A percentile compares a stretch with the other conserved stretches of the same genome.
phyloP scores from a whole-genome alignment of 805 yeast genomes.

The Yarrowia deformans region DNA sequence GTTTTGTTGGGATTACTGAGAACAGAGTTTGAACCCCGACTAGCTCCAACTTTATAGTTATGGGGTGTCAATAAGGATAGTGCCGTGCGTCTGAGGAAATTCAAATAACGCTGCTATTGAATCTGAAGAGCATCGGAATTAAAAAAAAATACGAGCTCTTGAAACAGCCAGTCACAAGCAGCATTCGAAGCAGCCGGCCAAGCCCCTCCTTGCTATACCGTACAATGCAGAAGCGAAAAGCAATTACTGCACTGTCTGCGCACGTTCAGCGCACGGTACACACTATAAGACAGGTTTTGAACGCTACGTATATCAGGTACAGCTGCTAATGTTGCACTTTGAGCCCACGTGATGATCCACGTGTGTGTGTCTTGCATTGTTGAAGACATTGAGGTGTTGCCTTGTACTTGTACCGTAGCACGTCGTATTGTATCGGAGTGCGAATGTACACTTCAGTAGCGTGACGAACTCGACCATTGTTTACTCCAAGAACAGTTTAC shows the following conservation, averaged over 20 bases:
- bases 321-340: background rate
- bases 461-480: no score
- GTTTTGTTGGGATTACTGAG: background rate
- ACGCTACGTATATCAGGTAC: background rate
- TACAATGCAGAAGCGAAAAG: background rate
- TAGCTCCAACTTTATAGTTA: slow-evolving; percentile 15
- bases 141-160: no score
- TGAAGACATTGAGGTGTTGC: no score
- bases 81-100: slow-evolving; percentile 1
- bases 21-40: slow-evolving; percentile 10
- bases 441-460: no score
- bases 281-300: background rate
- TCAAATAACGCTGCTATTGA: background rate
- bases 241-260: background rate
- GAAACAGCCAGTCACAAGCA: no score
- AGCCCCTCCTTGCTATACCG: background rate
- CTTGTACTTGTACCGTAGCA: no score
- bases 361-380: background rate
- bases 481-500: no score
- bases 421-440: no score
- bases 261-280: background rate
- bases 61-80: background rate
- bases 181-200: no score
- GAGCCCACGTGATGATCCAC: background rate
- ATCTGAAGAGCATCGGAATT: no score